Evolutionary conservation across 1,284 basidiomycete genomes (phyloP).

Genomic region (Takashimella tepidaria): DNA sequence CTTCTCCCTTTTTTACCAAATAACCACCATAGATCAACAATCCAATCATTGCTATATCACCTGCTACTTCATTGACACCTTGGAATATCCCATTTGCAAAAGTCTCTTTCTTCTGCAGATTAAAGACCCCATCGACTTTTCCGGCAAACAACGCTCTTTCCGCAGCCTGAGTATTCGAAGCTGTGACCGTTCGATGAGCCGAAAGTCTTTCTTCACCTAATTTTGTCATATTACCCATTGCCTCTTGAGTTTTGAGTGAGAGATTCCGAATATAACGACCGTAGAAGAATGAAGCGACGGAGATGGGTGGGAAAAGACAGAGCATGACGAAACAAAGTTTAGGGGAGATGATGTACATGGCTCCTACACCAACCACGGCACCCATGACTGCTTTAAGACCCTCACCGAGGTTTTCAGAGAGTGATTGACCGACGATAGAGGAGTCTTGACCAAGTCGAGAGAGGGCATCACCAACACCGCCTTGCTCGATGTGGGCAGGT

Average conservation of each 20-base stretch:
- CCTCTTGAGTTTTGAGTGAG: slow-evolving; percentile 44
- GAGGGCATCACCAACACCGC: slow-evolving; percentile 44
- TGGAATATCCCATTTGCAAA: slow-evolving; percentile 45
- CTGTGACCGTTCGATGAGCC: slow-evolving; percentile 44
- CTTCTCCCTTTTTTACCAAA: slow-evolving; percentile 39
- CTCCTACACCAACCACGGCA: slow-evolving; percentile 40
- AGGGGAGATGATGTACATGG: slow-evolving; percentile 46
- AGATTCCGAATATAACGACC: slow-evolving; percentile 44
- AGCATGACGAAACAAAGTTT: slow-evolving; percentile 43
- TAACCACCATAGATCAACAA: slow-evolving; percentile 44
- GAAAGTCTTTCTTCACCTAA: slow-evolving; percentile 44
- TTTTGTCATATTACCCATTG: slow-evolving; percentile 44
- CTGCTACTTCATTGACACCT: slow-evolving; percentile 43
- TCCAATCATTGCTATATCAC: slow-evolving; percentile 46
- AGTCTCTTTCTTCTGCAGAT: slow-evolving; percentile 44
- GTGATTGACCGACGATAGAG: slow-evolving; percentile 42
- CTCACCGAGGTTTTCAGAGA: slow-evolving; percentile 45
- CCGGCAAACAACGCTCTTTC: slow-evolving; percentile 36
- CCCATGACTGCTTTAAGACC: slow-evolving; percentile 44
- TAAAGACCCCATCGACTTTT: slow-evolving; percentile 40
- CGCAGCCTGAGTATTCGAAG: slow-evolving; percentile 40
- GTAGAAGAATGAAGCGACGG: slow-evolving; percentile 45
- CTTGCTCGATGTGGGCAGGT: slow-evolving; percentile 43
- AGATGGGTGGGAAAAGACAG: slow-evolving; percentile 44
- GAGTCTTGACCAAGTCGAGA: slow-evolving; percentile 46